phyloP scores from a whole-genome alignment of 2,329 filamentous ascomycete species.

The Fusarium pininemorale region DNA sequence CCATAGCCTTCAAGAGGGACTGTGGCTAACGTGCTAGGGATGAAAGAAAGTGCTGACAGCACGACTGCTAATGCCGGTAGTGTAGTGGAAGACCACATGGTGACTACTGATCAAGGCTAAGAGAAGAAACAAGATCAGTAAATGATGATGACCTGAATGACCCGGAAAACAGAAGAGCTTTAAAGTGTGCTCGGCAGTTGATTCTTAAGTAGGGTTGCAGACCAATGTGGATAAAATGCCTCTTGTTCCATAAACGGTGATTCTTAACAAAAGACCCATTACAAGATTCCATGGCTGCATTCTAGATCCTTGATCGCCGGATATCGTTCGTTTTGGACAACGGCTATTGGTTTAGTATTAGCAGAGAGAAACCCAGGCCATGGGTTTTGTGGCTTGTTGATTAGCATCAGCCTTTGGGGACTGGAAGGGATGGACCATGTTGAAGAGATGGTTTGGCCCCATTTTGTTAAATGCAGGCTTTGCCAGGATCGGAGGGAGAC shows the following conservation, averaged over 20 bases:
- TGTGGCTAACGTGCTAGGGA: background rate
- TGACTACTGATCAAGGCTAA: background rate
- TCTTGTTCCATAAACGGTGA: background rate
- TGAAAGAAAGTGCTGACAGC: background rate
- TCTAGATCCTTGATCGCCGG: background rate
- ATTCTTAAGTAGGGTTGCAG: background rate
- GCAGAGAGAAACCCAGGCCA: background rate
- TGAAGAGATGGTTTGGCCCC: background rate
- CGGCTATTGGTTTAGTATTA: background rate
- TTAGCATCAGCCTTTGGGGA: background rate
- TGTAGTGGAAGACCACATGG: background rate
- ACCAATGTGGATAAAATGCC: background rate
- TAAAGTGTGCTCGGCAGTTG: background rate
- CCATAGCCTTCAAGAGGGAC: slow-evolving; percentile 37
- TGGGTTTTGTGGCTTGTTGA: background rate
- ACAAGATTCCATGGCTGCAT: background rate
- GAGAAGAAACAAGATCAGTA: rapidly evolving
- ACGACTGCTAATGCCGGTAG: background rate
- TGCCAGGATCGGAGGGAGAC: background rate
- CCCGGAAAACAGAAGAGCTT: rapidly evolving
- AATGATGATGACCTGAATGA: too few species aligned
- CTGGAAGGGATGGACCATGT: background rate
- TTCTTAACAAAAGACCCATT: background rate
- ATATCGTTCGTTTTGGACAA: background rate
- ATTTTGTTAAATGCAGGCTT: background rate